Base-by-base conservation (phyloP, 805 yeast genomes). In the Metschnikowia dekortorum region DNA sequence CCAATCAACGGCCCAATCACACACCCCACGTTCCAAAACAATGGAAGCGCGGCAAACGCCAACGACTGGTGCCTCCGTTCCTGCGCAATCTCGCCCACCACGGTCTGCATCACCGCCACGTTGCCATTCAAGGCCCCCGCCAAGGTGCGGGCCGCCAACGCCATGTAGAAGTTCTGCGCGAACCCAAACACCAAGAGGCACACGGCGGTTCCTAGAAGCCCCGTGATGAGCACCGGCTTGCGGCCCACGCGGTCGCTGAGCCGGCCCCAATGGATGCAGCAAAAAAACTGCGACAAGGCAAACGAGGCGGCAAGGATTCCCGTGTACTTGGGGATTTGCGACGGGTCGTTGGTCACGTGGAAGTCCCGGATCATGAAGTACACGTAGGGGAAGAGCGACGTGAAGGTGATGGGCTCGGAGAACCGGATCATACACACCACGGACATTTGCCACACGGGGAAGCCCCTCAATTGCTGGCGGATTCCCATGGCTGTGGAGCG, bases 1-100 rank as follows among this genome's bases (percentile, higher is more conserved):
- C 71, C 71, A 40, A 67, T 65, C 44, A 61, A 56, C 2, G 71
- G 71, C 1, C 71, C 71, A 14, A 67, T 52, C 14, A 67, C 63
- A 33, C 62, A 51, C 7, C 71, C 71, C 26, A 67, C 57, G 52
- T 67, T 67, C 62, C 63, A 66, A 34, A 67, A 55, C n/a, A 67
- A 52, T 8, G 71, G 71, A 13, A 67, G 53, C 4, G 62, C 59
- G 3, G 65, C 60, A 50, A 67, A 67, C 6, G 70, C 71, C 8
- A 66, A 41, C 1, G 67, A 59, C 40, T 67, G 71, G 47, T 67
- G 71, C 14, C 60, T 52, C 36, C 61, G 58, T 40, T 67, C 68
- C 22, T 58, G 59, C 14, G 63, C 70, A 8, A 67, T 56, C 53
- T 67, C 71, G 4, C 71, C 70, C 33, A 67, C 62, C 38, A 64